Evolutionary conservation across 371 early-diverging fungal genomes (phyloP).

Genomic region (Apophysomyces ossiformis): DNA sequence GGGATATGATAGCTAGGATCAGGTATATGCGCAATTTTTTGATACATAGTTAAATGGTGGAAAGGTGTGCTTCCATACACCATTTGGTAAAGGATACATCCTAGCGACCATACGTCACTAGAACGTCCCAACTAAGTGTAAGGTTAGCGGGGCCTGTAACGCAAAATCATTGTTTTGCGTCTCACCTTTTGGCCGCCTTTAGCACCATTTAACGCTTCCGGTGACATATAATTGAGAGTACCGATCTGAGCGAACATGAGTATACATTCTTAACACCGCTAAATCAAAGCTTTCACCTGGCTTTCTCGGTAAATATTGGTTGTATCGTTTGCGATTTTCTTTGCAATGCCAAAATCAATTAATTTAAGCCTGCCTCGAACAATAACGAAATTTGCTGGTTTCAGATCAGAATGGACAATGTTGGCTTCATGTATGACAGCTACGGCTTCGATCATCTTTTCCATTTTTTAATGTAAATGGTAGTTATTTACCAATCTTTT

Average conservation of each 20-base stretch:
- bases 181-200: slow-evolving; percentile 17
- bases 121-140: slow-evolving; percentile 61
- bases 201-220: slow-evolving; percentile 79
- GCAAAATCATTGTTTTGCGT: slow-evolving; percentile 39
- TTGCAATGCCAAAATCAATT: slow-evolving; percentile 99
- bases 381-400: slow-evolving; percentile 94
- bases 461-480: slow-evolving; percentile 15
- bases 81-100: slow-evolving; percentile 97
- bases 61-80: slow-evolving; percentile 93
- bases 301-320: slow-evolving; percentile 91
- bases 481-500: background rate
- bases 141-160: background rate
- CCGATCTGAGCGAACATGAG: slow-evolving; percentile 61
- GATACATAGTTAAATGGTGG: slow-evolving; percentile 63
- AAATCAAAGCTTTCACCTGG: slow-evolving; percentile 52
- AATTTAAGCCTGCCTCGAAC: slow-evolving; percentile 86
- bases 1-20: slow-evolving; percentile 66
- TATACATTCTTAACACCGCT: background rate
- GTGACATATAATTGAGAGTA: slow-evolving; percentile 98
- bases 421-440: slow-evolving; percentile 83
- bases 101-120: slow-evolving; percentile 98
- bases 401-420: slow-evolving; percentile 95
- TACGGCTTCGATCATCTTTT: slow-evolving; percentile 92
- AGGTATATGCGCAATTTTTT: slow-evolving; percentile 74
- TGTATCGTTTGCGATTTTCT: slow-evolving; percentile 91